These are phyloP conservation scores for Acer campestre DNA, from an alignment of 345 rosid genomes.

Conservation along the genomic window DNA sequence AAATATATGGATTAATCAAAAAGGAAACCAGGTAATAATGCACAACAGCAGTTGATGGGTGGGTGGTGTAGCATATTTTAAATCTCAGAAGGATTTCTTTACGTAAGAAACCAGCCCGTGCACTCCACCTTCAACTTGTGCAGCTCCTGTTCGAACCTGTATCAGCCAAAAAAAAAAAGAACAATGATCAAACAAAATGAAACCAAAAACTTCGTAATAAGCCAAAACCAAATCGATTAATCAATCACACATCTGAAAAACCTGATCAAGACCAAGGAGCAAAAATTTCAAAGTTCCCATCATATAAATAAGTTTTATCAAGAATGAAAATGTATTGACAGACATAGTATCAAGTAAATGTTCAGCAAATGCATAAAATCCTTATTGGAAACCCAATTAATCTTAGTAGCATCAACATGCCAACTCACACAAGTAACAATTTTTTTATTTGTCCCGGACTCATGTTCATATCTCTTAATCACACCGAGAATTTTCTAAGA, in stretches of 20 bases:
- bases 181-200: not conserved
- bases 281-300: too few relatives aligned
- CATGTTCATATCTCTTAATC: not conserved
- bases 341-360: not conserved
- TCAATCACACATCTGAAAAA: too few relatives aligned
- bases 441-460: not conserved
- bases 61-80: not conserved
- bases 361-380: not conserved
- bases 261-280: too few relatives aligned
- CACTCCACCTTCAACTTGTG: constrained; percentile 87
- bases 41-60: not conserved
- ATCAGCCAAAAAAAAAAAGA: constrained; percentile 12
- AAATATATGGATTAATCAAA: not conserved
- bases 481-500: not conserved
- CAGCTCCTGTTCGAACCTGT: constrained; percentile 91
- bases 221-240: too few relatives aligned
- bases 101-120: constrained; percentile 75
- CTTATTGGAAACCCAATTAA: not conserved
- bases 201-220: not conserved
- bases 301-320: not conserved
- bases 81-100: constrained; percentile 60
- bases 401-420: too few relatives aligned
- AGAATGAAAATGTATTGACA: not conserved
- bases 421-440: not conserved
- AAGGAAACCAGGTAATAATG: not conserved